Evolutionary conservation across 768 basidiomycete species (phyloP).

Genomic region (Lactifluus piperatus): DNA sequence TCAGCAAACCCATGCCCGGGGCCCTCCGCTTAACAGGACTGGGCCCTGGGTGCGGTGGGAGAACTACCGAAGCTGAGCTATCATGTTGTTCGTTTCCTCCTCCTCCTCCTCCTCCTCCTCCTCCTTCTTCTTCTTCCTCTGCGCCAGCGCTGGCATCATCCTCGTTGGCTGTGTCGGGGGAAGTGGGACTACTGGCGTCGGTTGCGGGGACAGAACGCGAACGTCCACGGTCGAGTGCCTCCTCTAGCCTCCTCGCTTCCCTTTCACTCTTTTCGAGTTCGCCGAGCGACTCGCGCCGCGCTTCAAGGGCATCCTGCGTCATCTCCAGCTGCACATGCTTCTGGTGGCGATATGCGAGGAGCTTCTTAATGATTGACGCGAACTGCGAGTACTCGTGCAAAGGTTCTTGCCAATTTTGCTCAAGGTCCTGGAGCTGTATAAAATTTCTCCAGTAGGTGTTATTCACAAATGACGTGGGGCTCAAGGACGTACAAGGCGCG

Average conservation of each 20-base stretch:
- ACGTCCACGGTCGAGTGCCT: conserved; percentile 64
- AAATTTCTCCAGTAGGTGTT: background rate
- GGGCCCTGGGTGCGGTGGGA: conserved; percentile 76
- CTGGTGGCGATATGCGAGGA: conserved; percentile 92
- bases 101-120: background rate
- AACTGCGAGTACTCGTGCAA: conserved; percentile 95
- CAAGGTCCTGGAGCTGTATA: conserved; percentile 79
- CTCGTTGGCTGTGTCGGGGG: background rate
- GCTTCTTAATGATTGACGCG: conserved; percentile 86
- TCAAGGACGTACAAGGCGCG: conserved; percentile 57
- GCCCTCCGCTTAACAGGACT: conserved; percentile 53
- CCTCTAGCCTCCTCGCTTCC: conserved; percentile 83
- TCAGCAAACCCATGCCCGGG: conserved; percentile 80
- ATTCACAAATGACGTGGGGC: background rate
- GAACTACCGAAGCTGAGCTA: conserved; percentile 35
- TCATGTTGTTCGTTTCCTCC: conserved; percentile 26
- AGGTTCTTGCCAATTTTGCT: conserved; percentile 93
- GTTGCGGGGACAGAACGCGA: conserved; percentile 22
- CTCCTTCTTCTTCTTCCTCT: conserved; percentile 17
- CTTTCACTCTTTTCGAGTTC: conserved; percentile 89
- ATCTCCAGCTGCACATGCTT: conserved; percentile 98
- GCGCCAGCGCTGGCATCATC: background rate
- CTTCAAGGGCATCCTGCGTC: conserved; percentile 84
- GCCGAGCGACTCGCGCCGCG: conserved; percentile 74
- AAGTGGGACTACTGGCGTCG: background rate